Conservation (phyloP, 176 grass and related monocot species). For the Elymus sibiricus region DNA sequence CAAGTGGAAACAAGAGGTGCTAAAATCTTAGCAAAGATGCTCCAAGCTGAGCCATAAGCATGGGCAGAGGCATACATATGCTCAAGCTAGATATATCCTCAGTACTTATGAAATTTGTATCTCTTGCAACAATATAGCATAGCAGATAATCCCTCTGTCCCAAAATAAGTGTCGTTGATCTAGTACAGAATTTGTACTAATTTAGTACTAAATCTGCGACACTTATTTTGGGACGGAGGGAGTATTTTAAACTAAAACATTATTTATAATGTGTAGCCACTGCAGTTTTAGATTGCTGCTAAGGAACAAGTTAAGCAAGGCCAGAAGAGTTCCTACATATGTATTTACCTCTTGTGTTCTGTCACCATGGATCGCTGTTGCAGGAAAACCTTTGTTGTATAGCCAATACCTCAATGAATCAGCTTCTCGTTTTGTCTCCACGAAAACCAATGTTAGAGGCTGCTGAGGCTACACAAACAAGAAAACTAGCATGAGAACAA, state of each 20-base stretch:
- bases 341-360: slow-evolving; percentile 29
- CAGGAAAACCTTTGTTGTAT: slow-evolving; percentile 54
- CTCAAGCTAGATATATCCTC: neutral
- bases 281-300: neutral
- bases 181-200: too few relatives aligned
- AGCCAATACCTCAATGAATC: slow-evolving; percentile 62
- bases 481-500: slow-evolving; percentile 6
- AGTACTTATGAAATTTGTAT: neutral
- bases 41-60: neutral
- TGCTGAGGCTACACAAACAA: slow-evolving; percentile 40
- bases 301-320: neutral
- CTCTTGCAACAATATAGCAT: neutral
- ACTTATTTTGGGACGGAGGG: too few relatives aligned
- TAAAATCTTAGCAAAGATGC: neutral
- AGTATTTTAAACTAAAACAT: neutral
- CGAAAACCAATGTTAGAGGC: slow-evolving; percentile 80
- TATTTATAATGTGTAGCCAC: neutral
- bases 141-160: too few relatives aligned
- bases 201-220: too few relatives aligned
- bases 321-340: neutral
- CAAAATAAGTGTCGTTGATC: too few relatives aligned
- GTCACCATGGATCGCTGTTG: slow-evolving; percentile 82
- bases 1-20: neutral
- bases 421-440: slow-evolving; percentile 85
- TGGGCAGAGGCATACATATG: neutral